phyloP scores from a whole-genome alignment of 2,329 filamentous ascomycete species.

The Cercospora sp. region DNA sequence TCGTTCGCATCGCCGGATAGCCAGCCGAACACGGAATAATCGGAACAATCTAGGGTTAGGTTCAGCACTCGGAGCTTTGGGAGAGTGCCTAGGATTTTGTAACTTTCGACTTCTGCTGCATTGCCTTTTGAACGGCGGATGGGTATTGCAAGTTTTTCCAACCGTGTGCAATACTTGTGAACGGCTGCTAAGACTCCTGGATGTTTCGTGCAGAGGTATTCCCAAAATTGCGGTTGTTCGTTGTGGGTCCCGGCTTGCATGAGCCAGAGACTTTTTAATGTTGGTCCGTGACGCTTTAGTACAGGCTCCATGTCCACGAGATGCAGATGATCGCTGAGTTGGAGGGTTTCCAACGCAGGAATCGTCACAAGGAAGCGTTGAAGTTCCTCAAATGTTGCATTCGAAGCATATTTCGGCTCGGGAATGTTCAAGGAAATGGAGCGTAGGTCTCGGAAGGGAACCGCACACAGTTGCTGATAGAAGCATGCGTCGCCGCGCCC shows the following conservation, averaged over 20 bases:
- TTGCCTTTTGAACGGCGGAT: neutral
- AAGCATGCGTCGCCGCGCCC: neutral
- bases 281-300: neutral
- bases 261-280: neutral
- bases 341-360: neutral
- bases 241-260: neutral
- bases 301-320: neutral
- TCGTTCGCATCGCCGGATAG: too few species aligned
- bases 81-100: neutral
- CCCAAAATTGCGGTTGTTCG: too few species aligned
- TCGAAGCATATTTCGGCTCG: neutral
- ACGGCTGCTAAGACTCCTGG: neutral
- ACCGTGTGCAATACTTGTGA: neutral
- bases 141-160: neutral
- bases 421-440: neutral
- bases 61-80: neutral
- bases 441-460: neutral
- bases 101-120: neutral
- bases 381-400: neutral
- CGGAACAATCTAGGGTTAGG: neutral
- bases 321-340: neutral
- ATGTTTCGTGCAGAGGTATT: neutral
- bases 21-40: neutral
- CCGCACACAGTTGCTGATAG: neutral
- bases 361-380: neutral